A percentile compares a stretch with the other conserved stretches of the same genome.
Conservation (phyloP, 1,284 basidiomycete species). For the Violaceomyces palustris region DNA sequence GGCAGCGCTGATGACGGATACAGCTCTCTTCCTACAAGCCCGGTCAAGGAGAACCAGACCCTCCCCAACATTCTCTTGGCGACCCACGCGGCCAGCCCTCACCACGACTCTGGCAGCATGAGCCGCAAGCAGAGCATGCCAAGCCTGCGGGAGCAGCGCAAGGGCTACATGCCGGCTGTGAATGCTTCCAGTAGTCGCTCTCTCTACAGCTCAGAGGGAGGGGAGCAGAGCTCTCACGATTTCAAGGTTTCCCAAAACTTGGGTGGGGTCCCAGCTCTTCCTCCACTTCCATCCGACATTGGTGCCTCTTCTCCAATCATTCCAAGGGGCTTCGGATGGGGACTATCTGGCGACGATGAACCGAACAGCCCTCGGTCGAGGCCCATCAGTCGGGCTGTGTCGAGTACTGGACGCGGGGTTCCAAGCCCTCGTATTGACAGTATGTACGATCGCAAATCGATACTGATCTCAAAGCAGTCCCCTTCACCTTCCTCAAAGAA, state of each 20-base stretch:
- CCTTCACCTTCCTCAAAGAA: no score
- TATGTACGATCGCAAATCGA: conserved; percentile 22
- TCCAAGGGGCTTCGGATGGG: no score
- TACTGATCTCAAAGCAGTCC: no score
- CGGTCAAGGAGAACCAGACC: no score
- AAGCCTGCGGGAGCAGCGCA: conserved; percentile 22
- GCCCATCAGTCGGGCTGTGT: conserved; percentile 19
- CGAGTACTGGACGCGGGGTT: conserved; percentile 27
- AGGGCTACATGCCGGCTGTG: conserved; percentile 5
- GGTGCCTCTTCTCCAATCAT: conserved; percentile 26
- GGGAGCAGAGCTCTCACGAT: no score
- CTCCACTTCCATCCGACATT: conserved; percentile 18
- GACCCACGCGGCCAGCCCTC: conserved; percentile 3
- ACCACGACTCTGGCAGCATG: conserved; percentile 6
- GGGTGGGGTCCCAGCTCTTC: conserved; percentile 7
- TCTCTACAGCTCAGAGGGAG: conserved; percentile 3
- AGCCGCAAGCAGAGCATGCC: conserved; percentile 25
- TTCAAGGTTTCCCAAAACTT: no score
- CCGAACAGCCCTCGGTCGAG: no score
- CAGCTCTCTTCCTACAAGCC: conserved; percentile 16
- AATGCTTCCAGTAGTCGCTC: conserved; percentile 5
- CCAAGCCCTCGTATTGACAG: conserved; percentile 19
- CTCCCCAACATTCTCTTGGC: no score
- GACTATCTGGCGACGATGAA: no score
- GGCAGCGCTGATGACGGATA: neutral